Evolutionary conservation across 1,284 basidiomycete genomes (phyloP).

Genomic region (Neolentinus lepideus): DNA sequence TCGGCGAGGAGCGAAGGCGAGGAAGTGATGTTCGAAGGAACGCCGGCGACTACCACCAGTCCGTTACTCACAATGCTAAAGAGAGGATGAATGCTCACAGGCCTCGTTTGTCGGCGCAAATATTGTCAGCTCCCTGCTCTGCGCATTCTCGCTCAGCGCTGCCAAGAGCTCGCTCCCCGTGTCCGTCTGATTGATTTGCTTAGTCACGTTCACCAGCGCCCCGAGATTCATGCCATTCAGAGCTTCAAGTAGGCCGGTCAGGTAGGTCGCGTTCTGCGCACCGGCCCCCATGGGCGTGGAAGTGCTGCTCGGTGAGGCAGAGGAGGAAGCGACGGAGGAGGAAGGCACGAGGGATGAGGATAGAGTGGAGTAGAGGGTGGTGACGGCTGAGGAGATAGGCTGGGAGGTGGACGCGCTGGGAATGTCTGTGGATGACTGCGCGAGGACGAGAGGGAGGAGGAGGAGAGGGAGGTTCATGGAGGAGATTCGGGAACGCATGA

Average conservation of each 20-base stretch:
- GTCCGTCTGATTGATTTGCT: conserved; percentile 32
- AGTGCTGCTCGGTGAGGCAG: not conserved
- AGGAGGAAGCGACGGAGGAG: not conserved
- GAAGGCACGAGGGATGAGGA: not conserved
- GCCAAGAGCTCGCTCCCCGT: conserved; percentile 36
- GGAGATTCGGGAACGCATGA: not conserved
- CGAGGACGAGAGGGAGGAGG: conserved; percentile 17
- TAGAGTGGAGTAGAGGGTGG: not conserved
- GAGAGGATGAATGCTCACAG: conserved; percentile 21
- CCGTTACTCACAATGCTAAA: not conserved
- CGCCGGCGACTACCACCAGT: conserved; percentile 23
- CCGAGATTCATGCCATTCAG: conserved; percentile 31
- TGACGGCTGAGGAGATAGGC: not conserved
- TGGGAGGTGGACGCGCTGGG: too few species aligned
- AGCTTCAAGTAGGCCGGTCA: conserved; percentile 25
- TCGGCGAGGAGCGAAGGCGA: conserved; percentile 33
- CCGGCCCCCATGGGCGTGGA: not conserved
- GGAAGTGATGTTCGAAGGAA: conserved; percentile 25
- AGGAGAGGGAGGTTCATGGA: conserved; percentile 10
- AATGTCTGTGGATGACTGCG: conserved; percentile 7
- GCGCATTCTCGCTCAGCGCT: conserved; percentile 22
- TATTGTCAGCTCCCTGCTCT: conserved; percentile 28
- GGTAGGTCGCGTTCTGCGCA: conserved; percentile 21
- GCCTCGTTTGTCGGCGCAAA: conserved; percentile 45
- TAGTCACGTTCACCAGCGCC: conserved; percentile 25